These are phyloP conservation scores for Bromus sterilis DNA, from an alignment of 176 grass and related monocot genomes.

Conservation along the genomic window DNA sequence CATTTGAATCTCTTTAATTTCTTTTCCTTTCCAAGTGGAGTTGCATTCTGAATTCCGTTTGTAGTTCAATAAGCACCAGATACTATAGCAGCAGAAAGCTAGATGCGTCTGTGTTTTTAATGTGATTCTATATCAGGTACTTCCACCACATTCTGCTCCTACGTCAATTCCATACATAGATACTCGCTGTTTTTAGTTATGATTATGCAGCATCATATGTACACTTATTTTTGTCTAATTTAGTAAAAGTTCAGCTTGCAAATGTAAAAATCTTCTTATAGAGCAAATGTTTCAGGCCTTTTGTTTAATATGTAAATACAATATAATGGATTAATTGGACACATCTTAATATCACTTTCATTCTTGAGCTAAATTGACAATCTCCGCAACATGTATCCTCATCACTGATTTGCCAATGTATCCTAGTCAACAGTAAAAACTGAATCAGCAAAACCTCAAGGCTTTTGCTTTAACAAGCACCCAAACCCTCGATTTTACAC, in stretches of 20 bases:
- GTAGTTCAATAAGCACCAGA: background rate
- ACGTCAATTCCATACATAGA: background rate
- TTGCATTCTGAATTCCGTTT: background rate
- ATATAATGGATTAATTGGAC: background rate
- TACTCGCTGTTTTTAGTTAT: background rate
- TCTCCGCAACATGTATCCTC: background rate
- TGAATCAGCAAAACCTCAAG: background rate
- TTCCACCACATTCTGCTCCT: background rate
- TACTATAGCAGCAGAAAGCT: background rate
- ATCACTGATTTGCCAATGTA: background rate
- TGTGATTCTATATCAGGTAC: background rate
- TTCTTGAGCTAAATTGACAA: background rate
- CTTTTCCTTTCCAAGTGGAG: background rate
- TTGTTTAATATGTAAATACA: background rate
- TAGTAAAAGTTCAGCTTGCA: conserved; percentile 23
- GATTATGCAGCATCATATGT: background rate
- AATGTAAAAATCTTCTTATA: background rate
- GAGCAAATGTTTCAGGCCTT: background rate
- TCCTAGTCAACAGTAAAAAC: background rate
- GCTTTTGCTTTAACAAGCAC: background rate
- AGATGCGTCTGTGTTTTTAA: background rate
- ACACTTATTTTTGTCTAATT: background rate
- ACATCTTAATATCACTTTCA: background rate
- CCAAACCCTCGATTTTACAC: background rate
- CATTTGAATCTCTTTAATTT: no score